These are phyloP conservation scores for Thalassiosira oceanica DNA, from an alignment of 352 stramenopile genomes.

Conservation along the genomic window DNA sequence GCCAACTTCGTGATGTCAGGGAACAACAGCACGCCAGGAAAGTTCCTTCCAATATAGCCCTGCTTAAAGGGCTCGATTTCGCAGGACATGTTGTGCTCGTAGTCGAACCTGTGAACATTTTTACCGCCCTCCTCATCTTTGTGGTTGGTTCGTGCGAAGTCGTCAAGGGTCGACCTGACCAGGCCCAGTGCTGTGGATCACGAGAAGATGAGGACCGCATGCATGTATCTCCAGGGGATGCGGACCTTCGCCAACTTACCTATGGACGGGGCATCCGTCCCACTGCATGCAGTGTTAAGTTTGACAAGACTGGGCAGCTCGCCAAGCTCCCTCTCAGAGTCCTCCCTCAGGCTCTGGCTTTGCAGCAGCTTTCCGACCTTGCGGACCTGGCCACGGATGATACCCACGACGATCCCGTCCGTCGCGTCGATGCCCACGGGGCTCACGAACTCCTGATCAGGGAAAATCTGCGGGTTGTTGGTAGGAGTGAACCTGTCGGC, in stretches of 20 bases:
- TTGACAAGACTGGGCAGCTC: conserved; percentile 42
- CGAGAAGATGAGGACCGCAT: too few species aligned
- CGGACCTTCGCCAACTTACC: too few species aligned
- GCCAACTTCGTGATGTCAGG: conserved; percentile 74
- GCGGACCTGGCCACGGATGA: conserved; percentile 36
- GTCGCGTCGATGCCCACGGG: conserved; percentile 47
- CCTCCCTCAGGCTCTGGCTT: not conserved
- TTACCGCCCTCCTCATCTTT: conserved; percentile 4
- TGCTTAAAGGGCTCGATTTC: conserved; percentile 83
- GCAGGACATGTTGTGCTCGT: conserved; percentile 66
- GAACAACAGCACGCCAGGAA: conserved; percentile 64
- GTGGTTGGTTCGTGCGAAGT: not conserved
- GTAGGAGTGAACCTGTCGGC: conserved; percentile 20
- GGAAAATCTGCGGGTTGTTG: conserved; percentile 48
- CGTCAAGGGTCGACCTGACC: conserved; percentile 47
- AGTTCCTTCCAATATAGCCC: conserved; percentile 77
- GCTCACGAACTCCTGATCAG: conserved; percentile 34
- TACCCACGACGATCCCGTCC: conserved; percentile 42
- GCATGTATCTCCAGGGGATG: too few species aligned
- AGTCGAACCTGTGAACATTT: conserved; percentile 22
- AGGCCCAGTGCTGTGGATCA: conserved; percentile 66
- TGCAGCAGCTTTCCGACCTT: conserved; percentile 36
- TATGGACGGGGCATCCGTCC: conserved; percentile 70
- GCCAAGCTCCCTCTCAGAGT: conserved; percentile 38
- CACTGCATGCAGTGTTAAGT: conserved; percentile 73